These are phyloP conservation scores for Emmonsia crescens DNA, from an alignment of 2,329 filamentous ascomycete genomes.

Conservation along the genomic window DNA sequence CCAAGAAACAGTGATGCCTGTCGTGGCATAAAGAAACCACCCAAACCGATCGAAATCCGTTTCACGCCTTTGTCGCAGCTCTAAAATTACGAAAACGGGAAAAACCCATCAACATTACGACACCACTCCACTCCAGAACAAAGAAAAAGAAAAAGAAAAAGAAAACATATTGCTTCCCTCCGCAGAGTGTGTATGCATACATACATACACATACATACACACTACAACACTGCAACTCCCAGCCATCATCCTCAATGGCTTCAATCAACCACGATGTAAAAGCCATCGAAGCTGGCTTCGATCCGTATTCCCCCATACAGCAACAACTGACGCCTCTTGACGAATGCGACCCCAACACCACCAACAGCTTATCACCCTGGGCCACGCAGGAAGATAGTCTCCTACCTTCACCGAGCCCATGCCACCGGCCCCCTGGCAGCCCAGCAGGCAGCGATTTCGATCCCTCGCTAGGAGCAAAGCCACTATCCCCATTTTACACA, in stretches of 20 bases:
- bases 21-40: not conserved
- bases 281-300: not conserved
- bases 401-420: not conserved
- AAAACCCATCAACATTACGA: not conserved
- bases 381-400: not conserved
- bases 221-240: not conserved
- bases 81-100: not conserved
- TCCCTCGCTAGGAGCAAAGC: constrained; percentile 30
- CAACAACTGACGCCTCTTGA: not conserved
- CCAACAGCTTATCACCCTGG: not conserved
- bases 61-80: not conserved
- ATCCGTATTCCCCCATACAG: not conserved
- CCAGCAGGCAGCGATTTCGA: constrained; percentile 24
- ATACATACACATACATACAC: too few relatives aligned
- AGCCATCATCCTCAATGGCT: not conserved
- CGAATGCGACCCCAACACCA: not conserved
- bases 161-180: not conserved
- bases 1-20: not conserved
- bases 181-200: not conserved
- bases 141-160: not conserved
- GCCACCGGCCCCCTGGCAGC: not conserved
- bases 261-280: not conserved
- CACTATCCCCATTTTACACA: constrained; percentile 35
- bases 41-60: not conserved
- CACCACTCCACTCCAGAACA: too few relatives aligned